Conservation (phyloP, 148 eudicot species). For the Arbutus unedo region DNA sequence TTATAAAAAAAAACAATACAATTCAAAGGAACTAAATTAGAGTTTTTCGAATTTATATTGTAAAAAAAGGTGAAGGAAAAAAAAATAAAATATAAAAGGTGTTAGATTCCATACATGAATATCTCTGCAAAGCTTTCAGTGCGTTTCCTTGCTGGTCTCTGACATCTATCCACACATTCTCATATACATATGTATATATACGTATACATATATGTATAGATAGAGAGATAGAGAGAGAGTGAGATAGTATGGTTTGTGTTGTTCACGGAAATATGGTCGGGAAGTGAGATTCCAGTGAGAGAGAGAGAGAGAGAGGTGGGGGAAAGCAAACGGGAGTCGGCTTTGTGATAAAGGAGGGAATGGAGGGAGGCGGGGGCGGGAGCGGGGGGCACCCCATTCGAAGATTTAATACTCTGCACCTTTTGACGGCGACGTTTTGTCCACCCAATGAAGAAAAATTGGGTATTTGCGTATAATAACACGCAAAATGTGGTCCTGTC, state of each 20-base stretch:
- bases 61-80: neutral
- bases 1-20: neutral
- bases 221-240: neutral
- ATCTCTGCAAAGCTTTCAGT: constrained; percentile 31
- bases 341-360: constrained; percentile 14
- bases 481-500: constrained; percentile 4
- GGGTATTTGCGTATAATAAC: neutral
- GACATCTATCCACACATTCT: constrained; percentile 3
- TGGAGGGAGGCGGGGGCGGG: constrained; percentile 10
- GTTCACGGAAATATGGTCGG: constrained; percentile 12
- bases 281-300: constrained; percentile 16
- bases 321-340: constrained; percentile 31
- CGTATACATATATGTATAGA: too few relatives aligned
- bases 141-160: constrained; percentile 32
- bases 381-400: constrained; percentile 19
- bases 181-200: constrained; percentile 4
- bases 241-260: neutral
- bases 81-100: neutral
- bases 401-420: constrained; percentile 7
- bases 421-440: neutral
- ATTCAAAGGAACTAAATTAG: neutral
- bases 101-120: constrained; percentile 26
- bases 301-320: constrained; percentile 11
- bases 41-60: neutral
- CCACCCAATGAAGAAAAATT: neutral